A percentile compares a stretch with the other conserved stretches of the same genome.
Conservation (phyloP, 2,329 filamentous ascomycete genomes). For the Paradendryphiella salina region DNA sequence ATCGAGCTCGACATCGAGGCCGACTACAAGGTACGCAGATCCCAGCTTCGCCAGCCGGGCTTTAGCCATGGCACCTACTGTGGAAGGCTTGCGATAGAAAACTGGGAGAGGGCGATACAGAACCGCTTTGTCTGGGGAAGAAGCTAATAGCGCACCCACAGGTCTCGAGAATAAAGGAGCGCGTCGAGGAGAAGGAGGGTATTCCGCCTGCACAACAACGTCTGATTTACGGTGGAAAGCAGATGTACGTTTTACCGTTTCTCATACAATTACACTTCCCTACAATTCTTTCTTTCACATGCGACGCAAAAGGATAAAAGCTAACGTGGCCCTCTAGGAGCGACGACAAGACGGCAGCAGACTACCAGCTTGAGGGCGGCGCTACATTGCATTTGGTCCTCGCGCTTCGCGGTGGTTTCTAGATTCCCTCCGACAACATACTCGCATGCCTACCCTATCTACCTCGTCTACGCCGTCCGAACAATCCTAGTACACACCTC, state of each 20-base stretch:
- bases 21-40: constrained; percentile 75
- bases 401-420: constrained; percentile 78
- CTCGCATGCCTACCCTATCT: too few species aligned
- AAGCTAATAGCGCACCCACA: constrained; percentile 45
- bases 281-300: neutral
- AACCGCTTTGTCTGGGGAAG: neutral
- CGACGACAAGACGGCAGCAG: constrained; percentile 89
- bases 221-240: constrained; percentile 94
- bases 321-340: constrained; percentile 61
- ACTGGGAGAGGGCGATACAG: neutral
- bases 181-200: constrained; percentile 98
- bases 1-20: constrained; percentile 97
- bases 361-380: constrained; percentile 89
- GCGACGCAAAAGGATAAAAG: neutral
- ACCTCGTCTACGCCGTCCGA: too few species aligned
- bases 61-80: too few species aligned
- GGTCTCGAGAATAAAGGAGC: constrained; percentile 97
- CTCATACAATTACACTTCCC: neutral
- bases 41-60: neutral
- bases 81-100: neutral
- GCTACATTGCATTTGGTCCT: constrained; percentile 94
- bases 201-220: constrained; percentile 97
- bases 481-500: too few species aligned
- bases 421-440: neutral
- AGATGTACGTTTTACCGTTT: constrained; percentile 67